These are phyloP conservation scores for Sclerotinia sclerotiorum DNA, from an alignment of 2,329 filamentous ascomycete species.

Conservation along the genomic window DNA sequence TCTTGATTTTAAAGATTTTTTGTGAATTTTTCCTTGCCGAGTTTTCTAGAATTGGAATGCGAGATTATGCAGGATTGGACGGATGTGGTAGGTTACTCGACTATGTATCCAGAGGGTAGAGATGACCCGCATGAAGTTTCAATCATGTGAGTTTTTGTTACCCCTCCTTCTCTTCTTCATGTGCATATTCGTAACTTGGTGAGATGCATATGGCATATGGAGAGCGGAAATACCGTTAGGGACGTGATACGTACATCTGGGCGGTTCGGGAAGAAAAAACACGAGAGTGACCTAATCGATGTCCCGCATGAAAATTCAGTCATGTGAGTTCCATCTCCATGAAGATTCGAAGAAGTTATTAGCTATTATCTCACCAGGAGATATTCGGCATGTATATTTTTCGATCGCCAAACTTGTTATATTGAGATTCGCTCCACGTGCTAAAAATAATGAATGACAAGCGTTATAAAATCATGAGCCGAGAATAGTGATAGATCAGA, in stretches of 20 bases:
- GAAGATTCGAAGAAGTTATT: not conserved
- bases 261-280: not conserved
- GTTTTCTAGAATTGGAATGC: not conserved
- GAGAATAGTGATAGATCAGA: not conserved
- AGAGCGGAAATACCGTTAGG: too few species aligned
- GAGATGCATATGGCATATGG: not conserved
- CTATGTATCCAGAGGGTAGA: not conserved
- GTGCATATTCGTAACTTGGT: too few species aligned
- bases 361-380: not conserved
- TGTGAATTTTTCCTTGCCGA: not conserved
- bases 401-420: not conserved
- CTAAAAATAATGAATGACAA: not conserved
- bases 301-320: not conserved
- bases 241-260: not conserved
- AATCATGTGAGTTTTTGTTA: conserved; percentile 7
- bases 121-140: conserved; percentile 10
- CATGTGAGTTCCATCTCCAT: not conserved
- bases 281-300: not conserved
- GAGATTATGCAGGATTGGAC: not conserved
- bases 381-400: not conserved
- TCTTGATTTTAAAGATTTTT: not conserved
- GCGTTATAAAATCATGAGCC: not conserved
- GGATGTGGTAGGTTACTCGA: not conserved
- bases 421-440: not conserved
- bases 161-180: not conserved